Base-by-base conservation (phyloP, 768 basidiomycete genomes). In the Lentinula lateritia region DNA sequence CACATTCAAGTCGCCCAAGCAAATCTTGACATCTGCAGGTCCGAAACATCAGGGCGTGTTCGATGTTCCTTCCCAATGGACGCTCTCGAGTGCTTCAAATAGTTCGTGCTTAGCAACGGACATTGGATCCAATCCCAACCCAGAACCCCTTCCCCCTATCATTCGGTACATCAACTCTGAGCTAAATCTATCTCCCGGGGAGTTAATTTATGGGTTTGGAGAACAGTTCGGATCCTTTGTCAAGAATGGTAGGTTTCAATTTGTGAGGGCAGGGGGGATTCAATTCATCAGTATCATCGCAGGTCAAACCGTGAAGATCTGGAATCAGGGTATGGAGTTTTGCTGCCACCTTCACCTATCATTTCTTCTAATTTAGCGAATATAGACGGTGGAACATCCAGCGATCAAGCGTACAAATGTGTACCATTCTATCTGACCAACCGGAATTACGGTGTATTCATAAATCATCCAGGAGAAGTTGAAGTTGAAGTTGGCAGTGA, bases 211-310 rank as follows among this genome's bases (percentile, higher is more conserved):
- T 67, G 89, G 89, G 4, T 76, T 90, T 13, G 89, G 89, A 52
- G 89, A 91, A 72, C 84, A 88, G 60, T 90, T 91, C 69, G 85
- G 86, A 2, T 78, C 88, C 8, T 86, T 91, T 62, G 80, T 89
- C 6, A 91, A 90, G 76, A 90, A 90, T 64, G 89, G 88, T 81
- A 72, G 61, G 80, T 66, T 61, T 60, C 45, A 32, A 18, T 4
- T 58, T 9, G 5, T 28, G 28, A 28, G 28, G 13, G 18, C 10
- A 8, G n/a, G 39, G 16, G 18, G 6, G 36, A 16, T 7, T 13
- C 28, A 12, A 20, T 8, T 42, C 39, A 15, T 63, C 1, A 59
- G 35, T 46, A 9, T 39, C 16, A 52, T 38, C 62, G 52, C 61
- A 84, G 83, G 84, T 35, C 86, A 85, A 68, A 66, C 79, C 5